These are phyloP conservation scores for Cladobotryum mycophilum DNA, from an alignment of 2,329 filamentous ascomycete genomes.

Conservation along the genomic window DNA sequence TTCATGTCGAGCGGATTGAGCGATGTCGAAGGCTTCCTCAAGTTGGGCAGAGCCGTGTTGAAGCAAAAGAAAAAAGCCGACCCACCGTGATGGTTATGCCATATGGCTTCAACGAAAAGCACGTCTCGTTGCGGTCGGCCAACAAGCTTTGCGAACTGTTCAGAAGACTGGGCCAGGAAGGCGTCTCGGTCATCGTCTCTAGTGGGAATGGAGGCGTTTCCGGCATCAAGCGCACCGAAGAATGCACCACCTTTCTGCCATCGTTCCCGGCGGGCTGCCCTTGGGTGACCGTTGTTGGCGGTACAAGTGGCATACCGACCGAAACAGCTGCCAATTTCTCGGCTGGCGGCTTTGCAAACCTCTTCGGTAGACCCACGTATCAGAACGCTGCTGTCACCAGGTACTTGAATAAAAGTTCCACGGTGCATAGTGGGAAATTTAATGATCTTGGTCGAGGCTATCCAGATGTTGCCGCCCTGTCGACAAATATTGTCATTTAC, in stretches of 20 bases:
- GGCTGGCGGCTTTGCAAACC: constrained; percentile 22
- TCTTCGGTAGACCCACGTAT: constrained; percentile 40
- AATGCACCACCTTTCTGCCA: constrained; percentile 23
- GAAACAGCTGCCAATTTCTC: background rate
- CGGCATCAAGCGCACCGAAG: constrained; percentile 27
- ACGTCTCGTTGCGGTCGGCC: background rate
- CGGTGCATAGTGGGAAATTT: background rate
- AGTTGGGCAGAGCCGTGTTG: background rate
- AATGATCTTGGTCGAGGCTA: background rate
- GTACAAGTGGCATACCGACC: background rate
- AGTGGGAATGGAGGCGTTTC: constrained; percentile 45
- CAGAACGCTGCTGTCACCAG: constrained; percentile 33
- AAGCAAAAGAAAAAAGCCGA: background rate
- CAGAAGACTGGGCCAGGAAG: constrained; percentile 43
- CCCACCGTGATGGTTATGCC: background rate
- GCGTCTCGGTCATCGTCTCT: constrained; percentile 43
- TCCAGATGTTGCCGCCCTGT: constrained; percentile 20
- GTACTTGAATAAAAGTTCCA: constrained; percentile 25
- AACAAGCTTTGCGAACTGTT: background rate
- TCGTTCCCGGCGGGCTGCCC: background rate
- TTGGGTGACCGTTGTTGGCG: background rate
- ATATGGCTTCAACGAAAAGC: background rate
- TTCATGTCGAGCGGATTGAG: background rate
- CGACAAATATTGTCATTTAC: constrained; percentile 35
- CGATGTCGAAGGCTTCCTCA: background rate